Evolutionary conservation across 495 filamentous ascomycete species (phyloP).

Genomic region (Copromyces sp.): DNA sequence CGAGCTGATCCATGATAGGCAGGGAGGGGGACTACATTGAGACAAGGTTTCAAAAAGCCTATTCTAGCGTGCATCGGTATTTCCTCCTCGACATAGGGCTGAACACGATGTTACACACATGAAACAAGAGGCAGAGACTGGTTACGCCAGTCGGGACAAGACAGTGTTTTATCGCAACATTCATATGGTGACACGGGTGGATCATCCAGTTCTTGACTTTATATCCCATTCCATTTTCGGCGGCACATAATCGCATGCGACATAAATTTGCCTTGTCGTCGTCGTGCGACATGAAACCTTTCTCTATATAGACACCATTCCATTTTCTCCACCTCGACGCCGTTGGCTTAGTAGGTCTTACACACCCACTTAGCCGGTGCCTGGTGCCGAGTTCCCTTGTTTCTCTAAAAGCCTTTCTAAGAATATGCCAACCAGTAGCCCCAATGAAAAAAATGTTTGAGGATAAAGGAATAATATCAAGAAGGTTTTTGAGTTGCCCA

Average conservation of each 20-base stretch:
- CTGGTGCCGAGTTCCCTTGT: conserved; percentile 2
- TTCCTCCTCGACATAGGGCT: neutral
- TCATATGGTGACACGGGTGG: neutral
- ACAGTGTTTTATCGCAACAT: neutral
- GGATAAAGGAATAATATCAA: neutral
- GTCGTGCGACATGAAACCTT: conserved; percentile 11
- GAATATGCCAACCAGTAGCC: conserved; percentile 19
- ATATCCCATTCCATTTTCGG: neutral
- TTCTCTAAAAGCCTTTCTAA: conserved; percentile 9
- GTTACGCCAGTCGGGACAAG: neutral
- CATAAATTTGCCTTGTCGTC: conserved; percentile 5
- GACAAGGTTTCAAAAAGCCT: neutral
- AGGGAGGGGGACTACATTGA: neutral
- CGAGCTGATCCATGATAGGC: neutral
- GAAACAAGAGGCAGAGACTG: neutral
- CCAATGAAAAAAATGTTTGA: conserved; percentile 3
- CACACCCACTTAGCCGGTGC: neutral
- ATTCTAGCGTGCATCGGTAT: neutral
- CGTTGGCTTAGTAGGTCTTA: neutral
- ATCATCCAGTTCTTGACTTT: neutral
- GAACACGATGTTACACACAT: neutral
- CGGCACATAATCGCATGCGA: neutral
- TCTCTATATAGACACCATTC: conserved; percentile 3
- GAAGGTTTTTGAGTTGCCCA: neutral
- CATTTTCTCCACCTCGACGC: conserved; percentile 2